Evolutionary conservation across 164 flowering plant genomes (phyloP).

Genomic region (Cinnamomum chago): DNA sequence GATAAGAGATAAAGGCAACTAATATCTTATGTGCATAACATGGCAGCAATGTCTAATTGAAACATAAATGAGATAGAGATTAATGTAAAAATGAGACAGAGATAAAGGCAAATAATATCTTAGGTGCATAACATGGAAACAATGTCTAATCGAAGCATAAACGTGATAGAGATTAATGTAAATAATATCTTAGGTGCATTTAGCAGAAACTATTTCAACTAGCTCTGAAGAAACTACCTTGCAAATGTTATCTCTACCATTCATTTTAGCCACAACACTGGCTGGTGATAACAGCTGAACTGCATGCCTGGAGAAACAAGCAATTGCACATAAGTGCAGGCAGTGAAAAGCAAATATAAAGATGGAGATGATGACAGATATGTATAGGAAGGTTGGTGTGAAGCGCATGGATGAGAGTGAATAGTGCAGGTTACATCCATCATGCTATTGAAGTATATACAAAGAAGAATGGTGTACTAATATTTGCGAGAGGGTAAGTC

Average conservation of each 20-base stretch:
- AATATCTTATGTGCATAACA: neutral
- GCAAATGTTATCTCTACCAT: slow-evolving; percentile 83
- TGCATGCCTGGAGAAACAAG: slow-evolving; percentile 52
- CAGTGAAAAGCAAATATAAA: neutral
- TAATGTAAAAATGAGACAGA: no score
- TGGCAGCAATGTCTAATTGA: neutral
- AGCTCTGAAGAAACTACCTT: slow-evolving; percentile 38
- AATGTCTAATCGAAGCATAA: neutral
- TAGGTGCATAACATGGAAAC: no score
- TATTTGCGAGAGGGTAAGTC: neutral
- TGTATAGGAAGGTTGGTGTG: neutral
- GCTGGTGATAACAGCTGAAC: slow-evolving; percentile 86
- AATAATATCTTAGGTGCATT: neutral
- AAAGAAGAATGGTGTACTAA: neutral
- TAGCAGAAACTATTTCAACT: neutral
- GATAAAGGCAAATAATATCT: neutral
- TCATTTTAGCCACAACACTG: slow-evolving; percentile 73
- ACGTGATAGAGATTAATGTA: neutral
- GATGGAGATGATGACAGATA: neutral
- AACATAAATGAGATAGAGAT: neutral
- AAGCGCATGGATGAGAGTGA: neutral
- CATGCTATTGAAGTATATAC: no score
- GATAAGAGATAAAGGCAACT: no score
- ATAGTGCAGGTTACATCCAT: no score
- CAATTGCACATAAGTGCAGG: neutral